Evolutionary conservation across 163 green algal genomes (phyloP), one percentile per base, ranked within the genome.

Genomic region (Chlamydomonas reinhardtii): DNA sequence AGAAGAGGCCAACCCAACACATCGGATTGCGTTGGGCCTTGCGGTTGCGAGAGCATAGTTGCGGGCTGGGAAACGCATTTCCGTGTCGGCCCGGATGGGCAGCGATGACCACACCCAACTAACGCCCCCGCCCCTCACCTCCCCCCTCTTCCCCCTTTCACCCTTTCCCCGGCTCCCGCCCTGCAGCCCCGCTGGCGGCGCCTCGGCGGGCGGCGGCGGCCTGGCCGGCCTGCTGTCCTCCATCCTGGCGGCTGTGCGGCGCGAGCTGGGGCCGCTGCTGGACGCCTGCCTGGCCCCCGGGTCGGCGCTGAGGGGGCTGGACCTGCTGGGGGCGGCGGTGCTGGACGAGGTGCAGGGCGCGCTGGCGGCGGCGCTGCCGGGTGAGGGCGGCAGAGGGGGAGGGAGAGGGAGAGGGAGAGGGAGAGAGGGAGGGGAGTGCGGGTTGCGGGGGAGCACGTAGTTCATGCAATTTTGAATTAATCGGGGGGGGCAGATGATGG

Each of bases 321-420:
- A 98, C 88, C 96, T 99, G 77, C 93, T 99, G 70, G 94, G 90
- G 19, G 92, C 89, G 71, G 90, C 92, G 61, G 82, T 99, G 48
- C 93, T 99, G 87, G 86, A 90, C 6, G 94, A 98, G 91, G 91
- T 98, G 70, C 81, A 95, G 25, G 64, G 69, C 0, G 88, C 91
- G 43, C 48, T 99, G 11, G 83, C 91, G 3, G 85, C 90, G 4
- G 71, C 76, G 14, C 84, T 96, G 75, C 93, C 96, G 59, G 93
- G 94, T 95, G 65, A 35, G 11, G 15, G 65, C 15, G 29, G 4
- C 1, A 3, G 35, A 32, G 2, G 68, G 4, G 15, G 29, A 52
- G 68, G 31, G 32, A 9, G 4, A 5, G 17, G 22, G 17, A 65
- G 20, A 6, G 68, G 32, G 3, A 15, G 15, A n/a, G n/a, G 65